Percentiles rank a stretch among this genome's conserved stretches.
phyloP scores from a whole-genome alignment of 345 rosid genomes.

The Melaleuca quinquenervia region DNA sequence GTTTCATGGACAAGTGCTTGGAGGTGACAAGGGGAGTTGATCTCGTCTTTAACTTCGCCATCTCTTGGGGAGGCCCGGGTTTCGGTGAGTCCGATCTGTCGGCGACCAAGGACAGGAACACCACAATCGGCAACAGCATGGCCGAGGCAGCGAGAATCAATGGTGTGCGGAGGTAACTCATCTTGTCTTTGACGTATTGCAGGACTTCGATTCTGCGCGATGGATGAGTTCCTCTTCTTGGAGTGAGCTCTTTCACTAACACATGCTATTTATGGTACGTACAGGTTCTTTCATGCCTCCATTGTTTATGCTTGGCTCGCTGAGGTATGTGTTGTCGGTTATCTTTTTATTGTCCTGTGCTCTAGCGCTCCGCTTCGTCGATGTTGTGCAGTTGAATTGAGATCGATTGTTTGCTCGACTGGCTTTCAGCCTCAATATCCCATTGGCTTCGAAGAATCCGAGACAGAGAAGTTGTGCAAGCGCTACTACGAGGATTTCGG shows the following conservation, averaged over 20 bases:
- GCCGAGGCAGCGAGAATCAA: not conserved
- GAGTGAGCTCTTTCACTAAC: no score
- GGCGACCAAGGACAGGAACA: accelerated
- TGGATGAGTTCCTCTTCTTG: accelerated
- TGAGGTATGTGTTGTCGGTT: no score
- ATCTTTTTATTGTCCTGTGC: no score
- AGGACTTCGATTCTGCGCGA: accelerated
- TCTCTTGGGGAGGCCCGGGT: not conserved
- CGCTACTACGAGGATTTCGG: not conserved
- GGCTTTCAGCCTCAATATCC: not conserved
- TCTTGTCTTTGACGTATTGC: not conserved
- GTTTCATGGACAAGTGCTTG: constrained; percentile 85
- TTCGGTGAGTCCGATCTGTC: not conserved
- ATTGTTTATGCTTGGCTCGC: no score
- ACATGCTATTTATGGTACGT: no score
- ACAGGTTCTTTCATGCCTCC: no score
- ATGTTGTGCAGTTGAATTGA: not conserved
- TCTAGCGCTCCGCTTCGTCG: not conserved
- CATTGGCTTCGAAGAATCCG: not conserved
- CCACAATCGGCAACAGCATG: not conserved
- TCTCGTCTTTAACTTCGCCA: constrained; percentile 73
- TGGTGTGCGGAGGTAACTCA: not conserved
- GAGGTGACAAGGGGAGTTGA: constrained; percentile 58
- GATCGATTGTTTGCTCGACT: not conserved
- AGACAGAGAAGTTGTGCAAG: not conserved